phyloP scores from a whole-genome alignment of 1,139 yeast genomes.

The Kodamaea ohmeri region DNA sequence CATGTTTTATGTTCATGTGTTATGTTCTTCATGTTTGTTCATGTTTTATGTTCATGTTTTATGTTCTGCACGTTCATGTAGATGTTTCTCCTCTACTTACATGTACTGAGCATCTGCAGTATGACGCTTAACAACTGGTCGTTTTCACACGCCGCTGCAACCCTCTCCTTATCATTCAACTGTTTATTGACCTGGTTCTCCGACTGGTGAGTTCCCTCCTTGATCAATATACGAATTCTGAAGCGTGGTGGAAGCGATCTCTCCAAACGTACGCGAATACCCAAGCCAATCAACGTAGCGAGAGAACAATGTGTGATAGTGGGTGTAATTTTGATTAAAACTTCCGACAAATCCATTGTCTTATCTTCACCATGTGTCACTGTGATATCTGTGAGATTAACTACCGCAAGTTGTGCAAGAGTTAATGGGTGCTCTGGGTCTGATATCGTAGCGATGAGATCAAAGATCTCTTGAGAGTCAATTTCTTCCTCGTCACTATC shows the following conservation, averaged over 20 bases:
- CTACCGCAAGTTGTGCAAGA: conserved; percentile 92
- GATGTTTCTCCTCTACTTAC: conserved; percentile 33
- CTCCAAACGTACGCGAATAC: conserved; percentile 88
- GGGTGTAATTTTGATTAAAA: conserved; percentile 85
- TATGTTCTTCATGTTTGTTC: too few species aligned
- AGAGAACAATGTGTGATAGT: conserved; percentile 96
- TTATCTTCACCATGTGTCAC: conserved; percentile 55
- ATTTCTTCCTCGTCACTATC: conserved; percentile 59
- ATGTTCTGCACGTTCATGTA: background rate
- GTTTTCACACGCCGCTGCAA: conserved; percentile 98
- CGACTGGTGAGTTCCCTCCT: conserved; percentile 93
- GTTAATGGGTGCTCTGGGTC: conserved; percentile 99
- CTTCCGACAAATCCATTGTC: conserved; percentile 62
- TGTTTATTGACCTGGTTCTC: conserved; percentile 96
- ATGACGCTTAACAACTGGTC: conserved; percentile 86
- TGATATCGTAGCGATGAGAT: conserved; percentile 77
- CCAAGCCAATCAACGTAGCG: conserved; percentile 93
- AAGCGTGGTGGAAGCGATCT: conserved; percentile 84
- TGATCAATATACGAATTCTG: conserved; percentile 74
- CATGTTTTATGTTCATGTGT: too few species aligned
- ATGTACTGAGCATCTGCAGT: conserved; percentile 86
- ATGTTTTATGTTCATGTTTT: background rate
- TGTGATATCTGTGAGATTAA: conserved; percentile 74
- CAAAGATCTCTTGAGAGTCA: conserved; percentile 62
- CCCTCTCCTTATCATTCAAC: conserved; percentile 94